These are phyloP conservation scores for Suillus decipiens DNA, from an alignment of 768 basidiomycete species.

Conservation along the genomic window DNA sequence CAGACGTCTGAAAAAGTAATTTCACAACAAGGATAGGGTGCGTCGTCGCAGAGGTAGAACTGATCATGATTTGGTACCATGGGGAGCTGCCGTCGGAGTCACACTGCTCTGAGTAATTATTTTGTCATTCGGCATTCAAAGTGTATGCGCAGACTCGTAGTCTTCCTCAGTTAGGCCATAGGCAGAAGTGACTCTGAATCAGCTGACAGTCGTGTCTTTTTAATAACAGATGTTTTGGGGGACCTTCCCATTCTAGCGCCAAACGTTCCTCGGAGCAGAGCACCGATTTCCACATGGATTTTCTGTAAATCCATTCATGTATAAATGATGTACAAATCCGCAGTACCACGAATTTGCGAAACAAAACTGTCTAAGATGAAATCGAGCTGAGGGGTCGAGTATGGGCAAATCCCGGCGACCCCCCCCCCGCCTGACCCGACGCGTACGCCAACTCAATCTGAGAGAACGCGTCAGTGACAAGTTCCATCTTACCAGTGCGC, in stretches of 20 bases:
- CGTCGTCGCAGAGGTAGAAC: neutral
- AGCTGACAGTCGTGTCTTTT: neutral
- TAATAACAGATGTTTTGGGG: neutral
- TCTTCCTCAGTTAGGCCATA: neutral
- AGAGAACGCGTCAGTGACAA: conserved; percentile 27
- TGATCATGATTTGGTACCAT: neutral
- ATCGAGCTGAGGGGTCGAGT: neutral
- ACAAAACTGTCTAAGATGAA: neutral
- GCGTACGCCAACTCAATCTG: conserved; percentile 22
- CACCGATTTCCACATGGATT: neutral
- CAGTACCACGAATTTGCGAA: neutral
- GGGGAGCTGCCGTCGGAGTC: neutral
- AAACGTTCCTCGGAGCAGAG: neutral
- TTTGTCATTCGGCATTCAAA: neutral
- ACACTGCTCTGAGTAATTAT: neutral
- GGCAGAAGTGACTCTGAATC: neutral
- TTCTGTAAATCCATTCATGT: neutral
- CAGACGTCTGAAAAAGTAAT: neutral
- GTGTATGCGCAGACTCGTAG: neutral
- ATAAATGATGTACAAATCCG: neutral
- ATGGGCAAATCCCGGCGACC: conserved; percentile 1
- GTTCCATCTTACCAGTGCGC: conserved; percentile 6
- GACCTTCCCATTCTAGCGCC: neutral
- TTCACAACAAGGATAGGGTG: neutral
- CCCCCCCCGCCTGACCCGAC: conserved; percentile 14